phyloP scores from a whole-genome alignment of 805 yeast genomes.

The Schwanniomyces polymorphus region DNA sequence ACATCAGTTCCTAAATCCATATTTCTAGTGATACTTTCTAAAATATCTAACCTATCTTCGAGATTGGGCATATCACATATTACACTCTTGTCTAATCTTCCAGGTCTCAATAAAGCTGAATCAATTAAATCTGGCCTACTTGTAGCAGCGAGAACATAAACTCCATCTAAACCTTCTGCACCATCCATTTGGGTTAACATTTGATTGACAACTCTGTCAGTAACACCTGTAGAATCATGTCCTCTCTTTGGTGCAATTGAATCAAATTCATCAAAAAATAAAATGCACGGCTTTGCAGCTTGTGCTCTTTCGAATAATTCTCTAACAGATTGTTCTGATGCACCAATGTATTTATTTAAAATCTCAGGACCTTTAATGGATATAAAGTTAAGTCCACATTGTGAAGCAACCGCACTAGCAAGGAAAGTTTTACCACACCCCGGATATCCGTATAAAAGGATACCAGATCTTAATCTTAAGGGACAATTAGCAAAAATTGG shows the following conservation, averaged over 20 bases:
- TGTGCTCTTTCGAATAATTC: conserved; percentile 93
- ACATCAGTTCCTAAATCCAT: conserved; percentile 57
- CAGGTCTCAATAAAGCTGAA: conserved; percentile 92
- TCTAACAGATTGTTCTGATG: conserved; percentile 91
- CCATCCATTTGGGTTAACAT: conserved; percentile 98
- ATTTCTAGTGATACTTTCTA: conserved; percentile 55
- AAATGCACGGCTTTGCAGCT: conserved; percentile 89
- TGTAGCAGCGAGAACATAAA: conserved; percentile 94
- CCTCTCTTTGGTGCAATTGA: conserved; percentile 98
- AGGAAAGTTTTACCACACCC: conserved; percentile 95
- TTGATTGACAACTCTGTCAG: conserved; percentile 96
- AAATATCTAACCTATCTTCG: conserved; percentile 72
- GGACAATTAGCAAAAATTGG: conserved; percentile 93
- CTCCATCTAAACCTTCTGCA: conserved; percentile 97
- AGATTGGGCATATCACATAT: conserved; percentile 82
- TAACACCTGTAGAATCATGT: conserved; percentile 96
- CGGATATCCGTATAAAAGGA: conserved; percentile 90
- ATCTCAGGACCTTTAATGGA: conserved; percentile 96
- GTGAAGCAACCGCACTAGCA: conserved; percentile 91
- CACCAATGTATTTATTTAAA: conserved; percentile 93
- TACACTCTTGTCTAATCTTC: conserved; percentile 90
- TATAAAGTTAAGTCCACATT: conserved; percentile 90
- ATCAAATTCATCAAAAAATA: conserved; percentile 94
- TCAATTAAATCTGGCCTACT: conserved; percentile 95
- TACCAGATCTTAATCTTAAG: conserved; percentile 82